Conservation (phyloP, 805 yeast species). For the Zygoascus ofunaensis region DNA sequence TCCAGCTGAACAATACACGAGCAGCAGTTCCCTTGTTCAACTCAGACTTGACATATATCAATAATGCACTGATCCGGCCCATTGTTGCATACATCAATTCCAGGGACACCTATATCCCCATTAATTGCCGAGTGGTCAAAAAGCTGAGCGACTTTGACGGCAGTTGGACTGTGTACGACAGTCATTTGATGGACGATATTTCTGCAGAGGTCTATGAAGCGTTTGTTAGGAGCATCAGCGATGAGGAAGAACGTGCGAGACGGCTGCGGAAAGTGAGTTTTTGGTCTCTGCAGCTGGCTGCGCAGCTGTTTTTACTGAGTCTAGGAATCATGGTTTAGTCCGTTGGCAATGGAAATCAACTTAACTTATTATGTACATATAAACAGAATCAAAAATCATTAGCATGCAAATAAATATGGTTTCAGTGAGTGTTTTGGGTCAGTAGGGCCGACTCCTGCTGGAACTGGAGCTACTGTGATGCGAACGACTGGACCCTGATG, state of each 20-base stretch:
- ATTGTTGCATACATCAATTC: conserved; percentile 93
- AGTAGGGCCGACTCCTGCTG: too few relatives aligned
- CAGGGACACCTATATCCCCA: conserved; percentile 79
- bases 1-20: conserved; percentile 74
- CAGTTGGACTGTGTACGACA: conserved; percentile 92
- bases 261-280: conserved; percentile 80
- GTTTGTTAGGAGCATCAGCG: conserved; percentile 78
- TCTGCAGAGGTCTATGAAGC: conserved; percentile 85
- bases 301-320: conserved; percentile 77
- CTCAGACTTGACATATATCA: conserved; percentile 81
- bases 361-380: background rate
- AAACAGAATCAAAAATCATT: conserved; percentile 1
- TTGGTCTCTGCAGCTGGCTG: conserved; percentile 80
- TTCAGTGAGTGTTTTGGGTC: too few relatives aligned
- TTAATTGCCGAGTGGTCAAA: conserved; percentile 73
- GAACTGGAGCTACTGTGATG: too few relatives aligned
- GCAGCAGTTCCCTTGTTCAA: conserved; percentile 85
- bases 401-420: conserved; percentile 2
- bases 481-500: too few relatives aligned
- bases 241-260: conserved; percentile 66
- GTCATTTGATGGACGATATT: conserved; percentile 81
- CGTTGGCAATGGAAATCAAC: conserved; percentile 1
- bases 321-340: conserved; percentile 56
- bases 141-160: conserved; percentile 81
- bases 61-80: conserved; percentile 86